A percentile compares a stretch with the other conserved stretches of the same genome.
phyloP scores from a whole-genome alignment of 148 eudicot genomes.

The Mesembryanthemum crystallinum region DNA sequence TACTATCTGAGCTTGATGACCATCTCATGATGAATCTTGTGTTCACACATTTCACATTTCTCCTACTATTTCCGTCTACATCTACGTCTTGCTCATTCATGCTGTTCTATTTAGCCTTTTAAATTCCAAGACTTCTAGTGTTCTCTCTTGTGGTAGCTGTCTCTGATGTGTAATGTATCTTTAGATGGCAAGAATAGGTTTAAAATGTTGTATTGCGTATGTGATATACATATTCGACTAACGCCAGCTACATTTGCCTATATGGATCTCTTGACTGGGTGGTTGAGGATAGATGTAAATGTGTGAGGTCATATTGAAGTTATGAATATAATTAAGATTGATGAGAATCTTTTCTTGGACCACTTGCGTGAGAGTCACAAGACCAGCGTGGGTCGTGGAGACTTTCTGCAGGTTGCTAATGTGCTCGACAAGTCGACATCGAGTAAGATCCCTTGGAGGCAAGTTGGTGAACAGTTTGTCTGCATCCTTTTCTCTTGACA shows the following conservation, averaged over 20 bases:
- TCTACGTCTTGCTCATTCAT: not conserved
- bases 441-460: too few relatives aligned
- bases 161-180: not conserved
- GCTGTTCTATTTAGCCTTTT: not conserved
- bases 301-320: slow-evolving; percentile 11
- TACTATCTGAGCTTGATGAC: not conserved
- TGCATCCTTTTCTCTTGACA: too few relatives aligned
- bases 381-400: too few relatives aligned
- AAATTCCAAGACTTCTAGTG: not conserved
- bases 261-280: not conserved
- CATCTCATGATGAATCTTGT: not conserved
- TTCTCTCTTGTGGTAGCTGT: not conserved
- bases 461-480: too few relatives aligned
- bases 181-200: not conserved
- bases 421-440: too few relatives aligned
- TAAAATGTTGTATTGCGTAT: not conserved
- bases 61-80: not conserved
- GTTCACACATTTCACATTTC: not conserved
- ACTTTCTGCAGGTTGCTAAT: not conserved
- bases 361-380: too few relatives aligned
- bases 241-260: not conserved
- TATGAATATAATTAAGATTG: too few relatives aligned
- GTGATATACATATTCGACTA: not conserved
- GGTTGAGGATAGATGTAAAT: not conserved
- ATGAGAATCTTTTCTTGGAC: not conserved